These are phyloP conservation scores for Funneliformis mosseae DNA, from an alignment of 192 early-diverging fungal genomes.

Conservation along the genomic window DNA sequence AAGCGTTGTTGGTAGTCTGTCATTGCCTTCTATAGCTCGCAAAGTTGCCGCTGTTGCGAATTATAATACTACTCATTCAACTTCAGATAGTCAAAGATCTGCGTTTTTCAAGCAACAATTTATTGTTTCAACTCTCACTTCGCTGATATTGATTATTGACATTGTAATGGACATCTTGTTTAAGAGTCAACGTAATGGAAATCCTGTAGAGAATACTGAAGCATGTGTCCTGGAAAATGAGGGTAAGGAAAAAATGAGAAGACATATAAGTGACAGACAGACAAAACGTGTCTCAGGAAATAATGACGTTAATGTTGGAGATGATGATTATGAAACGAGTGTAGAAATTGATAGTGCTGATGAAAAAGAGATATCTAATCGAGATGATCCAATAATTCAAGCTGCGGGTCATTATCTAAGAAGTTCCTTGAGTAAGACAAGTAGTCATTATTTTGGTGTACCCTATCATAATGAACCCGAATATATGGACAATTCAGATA, in stretches of 20 bases:
- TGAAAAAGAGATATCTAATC: slow-evolving; percentile 21
- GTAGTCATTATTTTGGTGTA: not conserved
- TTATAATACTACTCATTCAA: slow-evolving; percentile 42
- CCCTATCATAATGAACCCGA: slow-evolving; percentile 29
- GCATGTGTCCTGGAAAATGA: not conserved
- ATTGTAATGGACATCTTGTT: slow-evolving; percentile 48
- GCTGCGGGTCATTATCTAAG: slow-evolving; percentile 13
- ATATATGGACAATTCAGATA: not conserved
- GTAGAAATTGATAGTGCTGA: slow-evolving; percentile 8
- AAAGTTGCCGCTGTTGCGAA: slow-evolving; percentile 34
- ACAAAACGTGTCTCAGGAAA: not conserved
- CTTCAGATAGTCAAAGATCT: slow-evolving; percentile 34
- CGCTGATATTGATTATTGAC: slow-evolving; percentile 41
- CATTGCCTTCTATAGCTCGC: slow-evolving; percentile 12
- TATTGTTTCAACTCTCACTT: slow-evolving; percentile 44
- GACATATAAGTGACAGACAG: not conserved
- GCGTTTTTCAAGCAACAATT: slow-evolving; percentile 42
- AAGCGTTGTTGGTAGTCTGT: not conserved
- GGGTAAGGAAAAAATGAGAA: slow-evolving; percentile 4
- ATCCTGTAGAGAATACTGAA: slow-evolving; percentile 30
- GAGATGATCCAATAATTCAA: slow-evolving; percentile 18
- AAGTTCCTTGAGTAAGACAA: slow-evolving; percentile 16
- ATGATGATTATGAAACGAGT: not conserved
- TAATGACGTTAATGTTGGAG: not conserved
- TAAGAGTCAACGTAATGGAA: slow-evolving; percentile 48